Evolutionary conservation across 257 asterid species (phyloP).

Genomic region (Anisodus tanguticus): DNA sequence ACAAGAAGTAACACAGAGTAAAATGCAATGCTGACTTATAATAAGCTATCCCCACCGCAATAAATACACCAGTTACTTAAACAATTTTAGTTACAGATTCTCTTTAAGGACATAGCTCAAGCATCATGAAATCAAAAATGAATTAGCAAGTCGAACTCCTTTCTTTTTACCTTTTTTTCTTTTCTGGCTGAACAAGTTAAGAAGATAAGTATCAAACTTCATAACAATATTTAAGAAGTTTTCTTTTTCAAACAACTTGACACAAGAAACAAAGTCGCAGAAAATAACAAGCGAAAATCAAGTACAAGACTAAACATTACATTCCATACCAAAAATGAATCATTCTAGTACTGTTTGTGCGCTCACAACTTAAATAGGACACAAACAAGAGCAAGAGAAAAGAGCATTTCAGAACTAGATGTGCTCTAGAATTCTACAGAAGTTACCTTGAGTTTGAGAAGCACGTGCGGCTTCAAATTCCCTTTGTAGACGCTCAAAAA

Average conservation of each 20-base stretch:
- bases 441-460: conserved; percentile 88
- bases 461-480: conserved; percentile 91
- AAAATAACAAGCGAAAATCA: not conserved
- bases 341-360: conserved; percentile 15
- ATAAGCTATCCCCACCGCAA: not conserved
- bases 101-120: not conserved
- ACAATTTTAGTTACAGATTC: not conserved
- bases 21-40: not conserved
- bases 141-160: not conserved
- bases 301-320: not conserved
- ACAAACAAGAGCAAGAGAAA: conserved; percentile 17
- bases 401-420: not conserved
- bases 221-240: no score
- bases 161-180: not conserved
- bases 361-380: conserved; percentile 1
- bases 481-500: conserved; percentile 84
- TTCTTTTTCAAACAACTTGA: not conserved
- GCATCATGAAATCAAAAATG: conserved; percentile 9
- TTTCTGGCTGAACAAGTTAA: not conserved
- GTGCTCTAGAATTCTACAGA: not conserved
- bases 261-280: not conserved
- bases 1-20: not conserved
- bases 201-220: no score
- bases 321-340: not conserved
- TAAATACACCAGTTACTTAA: not conserved